Base-by-base conservation (phyloP, 352 stramenopile species). In the Hyaloperonospora brassicae region DNA sequence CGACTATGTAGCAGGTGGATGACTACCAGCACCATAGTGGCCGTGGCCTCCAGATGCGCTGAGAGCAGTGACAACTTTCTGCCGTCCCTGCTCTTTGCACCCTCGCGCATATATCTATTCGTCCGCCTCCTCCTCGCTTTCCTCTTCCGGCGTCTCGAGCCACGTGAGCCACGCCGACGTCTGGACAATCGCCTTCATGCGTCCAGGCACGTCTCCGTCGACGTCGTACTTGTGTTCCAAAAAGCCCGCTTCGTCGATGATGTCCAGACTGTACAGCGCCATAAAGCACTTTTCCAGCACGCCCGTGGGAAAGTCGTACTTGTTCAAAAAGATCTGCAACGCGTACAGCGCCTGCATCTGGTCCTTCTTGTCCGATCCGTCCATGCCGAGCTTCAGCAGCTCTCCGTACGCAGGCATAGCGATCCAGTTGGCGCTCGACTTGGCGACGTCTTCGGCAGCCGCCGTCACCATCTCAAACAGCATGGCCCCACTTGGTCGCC, bases 161-260 rank as follows among this genome's bases (percentile, higher is more conserved):
- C 80, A 91, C 64, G 68, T 87, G 62, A 89, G 68, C 80, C 80
- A 91, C 47, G 73, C 76, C 25, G 76, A 86, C 13, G 74, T 86
- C 70, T 91, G 74, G 47, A 91, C 76, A 60, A 89, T 86, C 52
- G 80, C 80, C 72, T 87, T 86, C 78, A 91, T 91, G 44, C 78
- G 79, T 36, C 80, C 80, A 9, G 80, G 76, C 1, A 69, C 70
- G 25, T 85, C 75, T 62, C 65, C 73, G 47, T 91, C 80, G 43
- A 86, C 72, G 62, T 91, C 76, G 72, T 88, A 89, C 70, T 91
- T 91, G 79, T 91, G 89, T 62, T 91, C 80, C 36, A 91, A 80
- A 64, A 91, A 91, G 17, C 76, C 80, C 25, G 73, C 63, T 44
- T 91, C 80, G 43, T 87, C 76, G 44, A 91, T 73, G 51, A 91